Conservation (phyloP, 345 rosid species). For the Orychophragmus violaceus region DNA sequence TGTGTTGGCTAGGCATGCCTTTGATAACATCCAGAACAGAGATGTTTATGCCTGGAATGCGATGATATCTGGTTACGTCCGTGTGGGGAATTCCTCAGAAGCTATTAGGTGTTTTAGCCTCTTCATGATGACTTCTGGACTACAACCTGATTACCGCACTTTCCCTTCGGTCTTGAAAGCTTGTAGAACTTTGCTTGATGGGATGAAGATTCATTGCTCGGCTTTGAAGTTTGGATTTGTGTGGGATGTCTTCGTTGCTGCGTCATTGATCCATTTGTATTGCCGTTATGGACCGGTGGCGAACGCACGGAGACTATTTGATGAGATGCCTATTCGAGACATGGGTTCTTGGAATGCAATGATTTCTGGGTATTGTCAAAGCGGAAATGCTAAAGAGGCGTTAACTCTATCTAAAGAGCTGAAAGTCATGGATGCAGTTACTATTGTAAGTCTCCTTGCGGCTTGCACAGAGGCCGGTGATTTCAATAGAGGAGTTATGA, state of each 20-base stretch:
- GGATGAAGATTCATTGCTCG: constrained; percentile 46
- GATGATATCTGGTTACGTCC: constrained; percentile 51
- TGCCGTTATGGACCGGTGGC: constrained; percentile 36
- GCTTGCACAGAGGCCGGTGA: constrained; percentile 44
- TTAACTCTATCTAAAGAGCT: constrained; percentile 36
- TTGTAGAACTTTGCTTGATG: constrained; percentile 40
- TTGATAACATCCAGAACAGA: constrained; percentile 32
- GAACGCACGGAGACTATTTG: constrained; percentile 39
- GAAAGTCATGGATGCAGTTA: constrained; percentile 45
- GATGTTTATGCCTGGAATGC: constrained; percentile 52
- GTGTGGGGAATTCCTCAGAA: constrained; percentile 27
- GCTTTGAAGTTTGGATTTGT: constrained; percentile 49
- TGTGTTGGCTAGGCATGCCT: constrained; percentile 24
- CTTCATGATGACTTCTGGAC: constrained; percentile 40
- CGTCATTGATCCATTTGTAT: constrained; percentile 56
- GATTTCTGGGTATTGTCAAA: constrained; percentile 56
- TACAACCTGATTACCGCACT: constrained; percentile 56
- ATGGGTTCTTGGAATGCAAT: constrained; percentile 60
- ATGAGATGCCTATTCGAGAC: constrained; percentile 49
- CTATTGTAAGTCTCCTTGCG: constrained; percentile 45
- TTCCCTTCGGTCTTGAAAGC: constrained; percentile 56
- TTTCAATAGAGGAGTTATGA: constrained; percentile 33
- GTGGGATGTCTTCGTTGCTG: constrained; percentile 54
- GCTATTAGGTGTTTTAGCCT: constrained; percentile 41
- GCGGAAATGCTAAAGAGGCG: constrained; percentile 44